phyloP scores from a whole-genome alignment of 805 yeast species.

The Yarrowia hollandica region DNA sequence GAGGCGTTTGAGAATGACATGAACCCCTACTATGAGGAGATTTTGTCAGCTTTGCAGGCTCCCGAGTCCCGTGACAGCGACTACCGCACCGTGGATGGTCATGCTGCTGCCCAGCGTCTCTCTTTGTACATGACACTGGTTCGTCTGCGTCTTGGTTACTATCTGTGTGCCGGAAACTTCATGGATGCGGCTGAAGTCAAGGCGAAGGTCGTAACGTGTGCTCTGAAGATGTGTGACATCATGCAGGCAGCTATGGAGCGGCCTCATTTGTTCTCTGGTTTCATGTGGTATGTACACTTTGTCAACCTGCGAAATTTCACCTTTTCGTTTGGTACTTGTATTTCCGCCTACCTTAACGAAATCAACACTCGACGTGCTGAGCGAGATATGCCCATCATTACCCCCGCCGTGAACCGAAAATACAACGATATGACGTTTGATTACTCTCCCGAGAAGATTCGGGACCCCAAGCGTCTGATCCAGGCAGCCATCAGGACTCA shows the following conservation, averaged over 20 bases:
- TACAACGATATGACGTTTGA: slow-evolving; percentile 26
- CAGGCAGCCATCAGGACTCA: slow-evolving; percentile 23
- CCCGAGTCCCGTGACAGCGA: slow-evolving; percentile 23
- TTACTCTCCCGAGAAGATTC: slow-evolving; percentile 22
- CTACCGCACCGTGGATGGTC: slow-evolving; percentile 23
- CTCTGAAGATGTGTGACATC: slow-evolving; percentile 20
- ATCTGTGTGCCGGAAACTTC: slow-evolving; percentile 27
- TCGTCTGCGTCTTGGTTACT: slow-evolving; percentile 17
- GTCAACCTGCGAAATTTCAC: slow-evolving; percentile 25
- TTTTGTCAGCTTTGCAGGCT: slow-evolving; percentile 14
- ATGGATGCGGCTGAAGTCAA: slow-evolving; percentile 22
- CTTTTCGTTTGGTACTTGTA: slow-evolving; percentile 21
- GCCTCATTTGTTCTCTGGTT: slow-evolving; percentile 25
- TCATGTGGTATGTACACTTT: slow-evolving; percentile 29
- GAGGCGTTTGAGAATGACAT: slow-evolving; percentile 25
- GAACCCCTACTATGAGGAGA: slow-evolving; percentile 26
- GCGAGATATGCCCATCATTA: slow-evolving; percentile 2
- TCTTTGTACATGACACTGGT: slow-evolving; percentile 24
- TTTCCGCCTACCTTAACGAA: slow-evolving; percentile 22
- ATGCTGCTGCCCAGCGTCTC: slow-evolving; percentile 26
- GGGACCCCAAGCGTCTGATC: slow-evolving; percentile 23
- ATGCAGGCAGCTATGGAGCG: slow-evolving; percentile 28
- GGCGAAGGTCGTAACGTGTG: slow-evolving; percentile 27
- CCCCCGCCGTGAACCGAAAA: slow-evolving; percentile 1
- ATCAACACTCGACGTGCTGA: slow-evolving; percentile 24